Evolutionary conservation across 495 filamentous ascomycete species (phyloP), one percentile per base, ranked within the genome.

Genomic region (Daldinia grandis): DNA sequence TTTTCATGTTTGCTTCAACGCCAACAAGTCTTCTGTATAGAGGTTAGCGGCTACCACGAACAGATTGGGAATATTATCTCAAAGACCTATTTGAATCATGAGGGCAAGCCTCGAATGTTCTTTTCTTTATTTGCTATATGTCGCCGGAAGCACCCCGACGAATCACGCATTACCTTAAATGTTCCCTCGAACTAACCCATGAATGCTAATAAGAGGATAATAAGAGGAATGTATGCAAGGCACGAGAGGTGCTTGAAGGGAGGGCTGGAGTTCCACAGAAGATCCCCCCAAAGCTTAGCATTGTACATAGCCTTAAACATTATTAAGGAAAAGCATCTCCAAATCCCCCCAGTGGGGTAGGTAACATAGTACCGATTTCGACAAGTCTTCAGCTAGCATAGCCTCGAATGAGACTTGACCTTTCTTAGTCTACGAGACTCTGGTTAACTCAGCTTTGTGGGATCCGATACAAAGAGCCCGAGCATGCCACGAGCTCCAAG

Each of bases 271-370:
- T 56, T 63, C 2, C 60, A 68, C 69, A 51, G 37, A 44, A 42
- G 6, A 59, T 71, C 37, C 37, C 12, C 58, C 27, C 5, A 38
- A 40, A 62, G n/a, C 63, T 66, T 59, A 58, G 50, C 17, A 9
- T 42, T 62, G 53, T 44, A n/a, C n/a, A n/a, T n/a, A 66, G 68
- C 38, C 3, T 49, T 50, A 1, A 66, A 71, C 69, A 54, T 67
- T 58, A 71, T 62, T 33, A 3, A 50, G 31, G 37, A 53, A 71
- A 42, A 30, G 42, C 30, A 71, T 66, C 62, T 59, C 58, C 62
- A 71, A 68, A 71, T 67, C n/a, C 24, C 35, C 33, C 15, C 14
- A 63, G 59, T 55, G 64, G 63, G 69, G 64, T 64, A 72, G 69
- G 64, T 64, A 72, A 63, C 28, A 53, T 53, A 42, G 33, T 53